Conservation (phyloP, 1,284 basidiomycete species). For the Melampsora larici-populina region DNA sequence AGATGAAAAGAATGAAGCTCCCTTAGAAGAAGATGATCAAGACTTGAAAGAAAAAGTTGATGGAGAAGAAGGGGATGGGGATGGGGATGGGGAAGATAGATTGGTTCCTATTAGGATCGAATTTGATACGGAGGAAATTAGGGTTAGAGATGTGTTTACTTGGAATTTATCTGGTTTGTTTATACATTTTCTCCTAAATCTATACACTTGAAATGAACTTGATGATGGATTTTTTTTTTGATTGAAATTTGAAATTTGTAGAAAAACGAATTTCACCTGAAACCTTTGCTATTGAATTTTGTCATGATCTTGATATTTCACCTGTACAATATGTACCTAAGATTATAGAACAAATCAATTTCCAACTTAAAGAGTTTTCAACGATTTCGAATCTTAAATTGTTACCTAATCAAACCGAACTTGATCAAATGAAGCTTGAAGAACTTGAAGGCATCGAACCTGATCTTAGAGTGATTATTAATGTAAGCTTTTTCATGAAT, state of each 20-base stretch:
- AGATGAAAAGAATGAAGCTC: conserved; percentile 60
- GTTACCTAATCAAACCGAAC: conserved; percentile 49
- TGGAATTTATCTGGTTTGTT: conserved; percentile 78
- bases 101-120: conserved; percentile 91
- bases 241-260: conserved; percentile 45
- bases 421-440: no score
- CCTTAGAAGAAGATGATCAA: conserved; percentile 45
- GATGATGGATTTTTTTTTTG: neutral
- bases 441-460: conserved; percentile 47
- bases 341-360: conserved; percentile 77
- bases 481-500: conserved; percentile 61
- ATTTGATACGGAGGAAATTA: conserved; percentile 83
- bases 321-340: conserved; percentile 66
- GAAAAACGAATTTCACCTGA: conserved; percentile 71
- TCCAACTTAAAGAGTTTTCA: conserved; percentile 84
- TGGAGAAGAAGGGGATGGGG: conserved; percentile 60
- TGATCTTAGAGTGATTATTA: conserved; percentile 79
- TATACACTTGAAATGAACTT: neutral
- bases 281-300: conserved; percentile 78
- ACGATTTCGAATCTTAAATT: conserved; percentile 67
- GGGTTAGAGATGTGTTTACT: conserved; percentile 91
- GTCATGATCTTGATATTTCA: conserved; percentile 79
- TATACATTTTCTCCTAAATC: neutral
- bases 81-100: conserved; percentile 50
- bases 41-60: conserved; percentile 63